Conservation (phyloP, 345 rosid species). For the Durio zibethinus region DNA sequence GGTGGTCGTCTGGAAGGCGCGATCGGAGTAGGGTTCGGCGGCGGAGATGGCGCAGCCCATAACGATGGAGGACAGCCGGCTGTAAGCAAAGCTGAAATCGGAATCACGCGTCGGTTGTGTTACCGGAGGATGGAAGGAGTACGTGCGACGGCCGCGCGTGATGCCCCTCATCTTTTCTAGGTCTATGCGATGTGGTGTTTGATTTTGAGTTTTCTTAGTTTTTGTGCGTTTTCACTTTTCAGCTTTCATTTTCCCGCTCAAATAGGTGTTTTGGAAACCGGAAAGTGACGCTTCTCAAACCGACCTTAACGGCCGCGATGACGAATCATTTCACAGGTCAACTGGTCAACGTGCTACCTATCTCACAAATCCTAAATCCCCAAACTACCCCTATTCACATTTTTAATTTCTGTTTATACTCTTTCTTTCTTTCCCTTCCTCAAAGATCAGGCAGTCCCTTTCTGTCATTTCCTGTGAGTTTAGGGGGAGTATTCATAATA, state of each 20-base stretch:
- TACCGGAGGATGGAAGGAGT: constrained; percentile 15
- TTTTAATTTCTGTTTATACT: too few species aligned
- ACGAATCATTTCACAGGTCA: too few species aligned
- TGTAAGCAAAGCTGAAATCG: constrained; percentile 83
- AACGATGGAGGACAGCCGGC: constrained; percentile 81
- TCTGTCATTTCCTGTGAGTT: too few species aligned
- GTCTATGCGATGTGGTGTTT: neutral
- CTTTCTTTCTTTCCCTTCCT: too few species aligned
- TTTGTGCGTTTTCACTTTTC: too few species aligned
- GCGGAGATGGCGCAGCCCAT: constrained; percentile 41
- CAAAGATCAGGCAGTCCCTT: too few species aligned
- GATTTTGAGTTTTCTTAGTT: neutral
- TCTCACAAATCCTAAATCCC: too few species aligned
- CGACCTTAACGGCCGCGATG: too few species aligned
- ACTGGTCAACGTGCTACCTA: too few species aligned
- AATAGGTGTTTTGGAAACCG: neutral
- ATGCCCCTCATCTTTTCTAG: constrained; percentile 31
- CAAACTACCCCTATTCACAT: too few species aligned
- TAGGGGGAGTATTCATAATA: too few species aligned
- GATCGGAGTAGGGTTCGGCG: constrained; percentile 47
- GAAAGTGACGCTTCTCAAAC: too few species aligned
- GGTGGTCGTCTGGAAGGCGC: constrained; percentile 50
- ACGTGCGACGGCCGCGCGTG: constrained; percentile 27
- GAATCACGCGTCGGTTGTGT: constrained; percentile 71
- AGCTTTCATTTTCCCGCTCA: neutral